Conservation (phyloP, 306 rosid genomes). For the Oxytropis ochrocephala region DNA sequence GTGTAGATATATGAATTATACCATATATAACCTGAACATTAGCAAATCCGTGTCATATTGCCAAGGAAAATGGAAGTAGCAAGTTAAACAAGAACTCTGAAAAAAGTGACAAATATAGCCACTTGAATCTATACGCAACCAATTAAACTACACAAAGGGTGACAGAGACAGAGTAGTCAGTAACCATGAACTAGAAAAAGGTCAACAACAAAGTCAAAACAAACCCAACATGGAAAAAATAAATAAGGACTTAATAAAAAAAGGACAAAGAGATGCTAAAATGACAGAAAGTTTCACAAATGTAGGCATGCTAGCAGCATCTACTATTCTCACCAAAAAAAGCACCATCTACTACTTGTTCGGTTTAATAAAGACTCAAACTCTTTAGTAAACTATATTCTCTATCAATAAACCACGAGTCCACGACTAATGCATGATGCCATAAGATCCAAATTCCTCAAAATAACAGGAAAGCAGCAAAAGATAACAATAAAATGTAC, state of each 20-base stretch:
- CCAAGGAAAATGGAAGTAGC: not conserved
- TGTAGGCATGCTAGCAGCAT: not conserved
- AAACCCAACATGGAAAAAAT: too few relatives aligned
- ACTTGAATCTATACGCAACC: not conserved
- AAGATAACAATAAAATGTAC: too few relatives aligned
- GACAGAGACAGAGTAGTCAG: too few relatives aligned
- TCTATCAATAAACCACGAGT: not conserved
- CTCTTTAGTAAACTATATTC: not conserved
- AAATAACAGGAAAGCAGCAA: too few relatives aligned
- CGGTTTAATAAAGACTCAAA: not conserved
- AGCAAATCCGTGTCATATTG: not conserved
- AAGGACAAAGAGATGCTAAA: too few relatives aligned
- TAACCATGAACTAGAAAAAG: too few relatives aligned
- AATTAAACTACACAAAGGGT: not conserved
- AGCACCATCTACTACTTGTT: not conserved
- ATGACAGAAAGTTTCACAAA: too few relatives aligned
- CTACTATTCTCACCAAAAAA: too few relatives aligned
- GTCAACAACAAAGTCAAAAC: too few relatives aligned
- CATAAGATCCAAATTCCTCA: not conserved
- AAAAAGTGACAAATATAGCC: not conserved
- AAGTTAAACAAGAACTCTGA: not conserved
- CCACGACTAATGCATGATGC: too few relatives aligned
- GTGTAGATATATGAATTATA: not conserved
- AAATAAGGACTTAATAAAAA: too few relatives aligned
- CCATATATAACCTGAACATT: not conserved